These are phyloP conservation scores for Saturnispora saitoi DNA, from an alignment of 805 yeast species.

Conservation along the genomic window DNA sequence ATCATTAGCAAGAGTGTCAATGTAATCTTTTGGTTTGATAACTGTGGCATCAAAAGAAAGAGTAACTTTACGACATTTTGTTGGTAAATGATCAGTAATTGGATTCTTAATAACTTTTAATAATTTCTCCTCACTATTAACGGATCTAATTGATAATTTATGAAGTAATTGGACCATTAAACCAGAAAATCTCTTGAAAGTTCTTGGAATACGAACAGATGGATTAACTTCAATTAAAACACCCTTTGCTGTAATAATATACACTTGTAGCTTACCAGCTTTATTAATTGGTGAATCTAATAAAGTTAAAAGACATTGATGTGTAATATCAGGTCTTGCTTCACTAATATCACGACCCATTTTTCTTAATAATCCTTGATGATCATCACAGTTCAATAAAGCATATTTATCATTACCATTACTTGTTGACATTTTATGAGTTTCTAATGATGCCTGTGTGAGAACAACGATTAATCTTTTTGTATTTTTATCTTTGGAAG, in stretches of 20 bases:
- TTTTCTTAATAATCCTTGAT: constrained; percentile 87
- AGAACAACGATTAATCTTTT: constrained; percentile 89
- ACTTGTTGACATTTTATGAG: constrained; percentile 73
- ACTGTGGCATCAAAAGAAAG: constrained; percentile 88
- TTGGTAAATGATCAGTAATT: constrained; percentile 91
- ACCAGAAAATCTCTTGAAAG: constrained; percentile 95
- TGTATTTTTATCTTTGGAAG: constrained; percentile 78
- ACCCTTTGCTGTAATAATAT: constrained; percentile 91
- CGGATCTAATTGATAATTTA: constrained; percentile 85
- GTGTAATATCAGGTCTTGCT: constrained; percentile 99
- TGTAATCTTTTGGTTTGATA: constrained; percentile 81
- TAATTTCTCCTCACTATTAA: constrained; percentile 89
- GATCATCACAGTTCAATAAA: constrained; percentile 93
- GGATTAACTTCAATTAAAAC: constrained; percentile 95
- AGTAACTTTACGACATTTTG: constrained; percentile 90
- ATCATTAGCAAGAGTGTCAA: constrained; percentile 66
- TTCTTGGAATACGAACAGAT: constrained; percentile 92
- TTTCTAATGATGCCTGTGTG: constrained; percentile 91
- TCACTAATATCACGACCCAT: constrained; percentile 97
- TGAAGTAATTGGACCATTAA: constrained; percentile 95
- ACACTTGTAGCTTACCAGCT: constrained; percentile 94
- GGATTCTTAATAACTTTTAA: constrained; percentile 95
- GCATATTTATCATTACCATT: constrained; percentile 90
- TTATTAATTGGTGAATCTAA: constrained; percentile 97
- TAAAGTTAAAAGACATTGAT: constrained; percentile 89